Conservation (phyloP, 129 eudicot genomes). For the Daucus carota region DH1_v3.0 NC_030385.2:3789501-3790000, state of each 20-base stretch:
- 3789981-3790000: slow-evolving; percentile 55
- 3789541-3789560: slow-evolving; percentile 84
- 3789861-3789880: slow-evolving; percentile 33
- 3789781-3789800: slow-evolving; percentile 82
- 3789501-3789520: slow-evolving; percentile 33
- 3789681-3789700: slow-evolving; percentile 52
- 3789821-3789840: slow-evolving; percentile 66
- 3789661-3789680: slow-evolving; percentile 73
- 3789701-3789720: slow-evolving; percentile 76
- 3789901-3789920: slow-evolving; percentile 34
- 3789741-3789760: slow-evolving; percentile 82
- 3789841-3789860: slow-evolving; percentile 30
- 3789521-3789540: slow-evolving; percentile 61
- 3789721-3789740: slow-evolving; percentile 86
- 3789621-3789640: slow-evolving; percentile 65
- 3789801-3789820: slow-evolving; percentile 83
- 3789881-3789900: slow-evolving; percentile 17
- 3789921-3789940: slow-evolving; percentile 62
- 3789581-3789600: slow-evolving; percentile 73
- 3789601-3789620: slow-evolving; percentile 74
- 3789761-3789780: slow-evolving; percentile 75
- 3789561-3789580: slow-evolving; percentile 81
- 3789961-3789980: slow-evolving; percentile 60
- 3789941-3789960: slow-evolving; percentile 46
- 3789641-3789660: slow-evolving; percentile 85